Evolutionary conservation across 1,284 basidiomycete species (phyloP).

Genomic region (Cutaneotrichosporon sp.): DNA sequence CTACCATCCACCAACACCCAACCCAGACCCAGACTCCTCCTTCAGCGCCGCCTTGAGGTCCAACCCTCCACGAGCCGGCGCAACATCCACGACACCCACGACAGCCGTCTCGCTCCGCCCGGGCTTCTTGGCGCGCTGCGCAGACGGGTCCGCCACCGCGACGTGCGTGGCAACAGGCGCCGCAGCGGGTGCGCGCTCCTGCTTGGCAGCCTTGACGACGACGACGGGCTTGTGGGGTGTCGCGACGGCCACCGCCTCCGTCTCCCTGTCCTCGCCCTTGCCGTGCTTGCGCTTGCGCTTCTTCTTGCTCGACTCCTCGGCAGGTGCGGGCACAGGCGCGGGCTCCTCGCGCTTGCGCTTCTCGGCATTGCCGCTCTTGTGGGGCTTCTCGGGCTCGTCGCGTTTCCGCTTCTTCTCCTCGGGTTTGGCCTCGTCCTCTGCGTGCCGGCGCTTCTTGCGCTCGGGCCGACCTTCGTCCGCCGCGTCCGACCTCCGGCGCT

Average conservation of each 20-base stretch:
- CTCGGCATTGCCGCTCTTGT: slow-evolving; percentile 4
- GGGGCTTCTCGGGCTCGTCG: background rate
- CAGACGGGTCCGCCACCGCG: slow-evolving; percentile 14
- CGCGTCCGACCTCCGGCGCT: slow-evolving; percentile 2
- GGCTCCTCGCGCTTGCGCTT: slow-evolving; percentile 17
- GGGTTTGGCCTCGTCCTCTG: background rate
- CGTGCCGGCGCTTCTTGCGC: background rate
- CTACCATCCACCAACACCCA: background rate
- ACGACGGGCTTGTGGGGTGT: slow-evolving; percentile 2
- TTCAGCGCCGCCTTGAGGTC: slow-evolving; percentile 30
- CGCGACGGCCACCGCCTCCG: background rate
- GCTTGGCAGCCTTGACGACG: background rate
- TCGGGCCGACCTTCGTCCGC: background rate
- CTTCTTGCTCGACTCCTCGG: slow-evolving; percentile 12
- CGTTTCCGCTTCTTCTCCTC: background rate
- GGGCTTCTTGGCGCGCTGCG: slow-evolving; percentile 16
- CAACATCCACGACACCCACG: slow-evolving; percentile 34
- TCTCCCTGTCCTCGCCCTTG: slow-evolving; percentile 5
- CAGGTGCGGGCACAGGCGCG: background rate
- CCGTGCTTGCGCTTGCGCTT: slow-evolving; percentile 26
- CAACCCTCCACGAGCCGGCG: slow-evolving; percentile 19
- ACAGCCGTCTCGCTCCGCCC: slow-evolving; percentile 28
- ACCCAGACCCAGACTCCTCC: background rate
- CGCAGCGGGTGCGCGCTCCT: slow-evolving; percentile 7
- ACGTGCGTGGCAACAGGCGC: slow-evolving; percentile 9